Base-by-base conservation (phyloP, 73 alveolate genomes). In the Paraurostyla sp. region DNA sequence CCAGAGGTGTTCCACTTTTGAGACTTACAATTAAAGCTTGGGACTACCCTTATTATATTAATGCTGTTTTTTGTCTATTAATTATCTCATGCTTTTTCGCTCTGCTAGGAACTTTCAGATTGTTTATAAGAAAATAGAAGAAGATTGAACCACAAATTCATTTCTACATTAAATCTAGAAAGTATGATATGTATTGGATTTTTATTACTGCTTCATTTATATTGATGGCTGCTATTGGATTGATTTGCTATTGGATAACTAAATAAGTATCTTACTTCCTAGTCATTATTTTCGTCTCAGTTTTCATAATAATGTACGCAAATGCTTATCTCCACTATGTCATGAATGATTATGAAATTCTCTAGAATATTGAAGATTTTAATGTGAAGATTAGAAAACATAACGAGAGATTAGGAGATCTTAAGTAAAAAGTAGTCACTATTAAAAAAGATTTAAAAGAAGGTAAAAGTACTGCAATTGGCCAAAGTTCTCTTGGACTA, bases 151-250 rank as follows among this genome's bases (percentile, higher is more conserved):
- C 85, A 0, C 49, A 75, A 29, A 82, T 88, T 38, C 76, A 65
- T 82, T 87, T 49, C 81, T 87, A 36, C 71, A 51, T 92, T 48
- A 43, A 62, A 36, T 46, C 30, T 43, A 60, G 80, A 18, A 56
- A 54, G 27, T 29, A 76, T 27, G 96, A 87, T 42, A 42, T 78
- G 49, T 87, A 56, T 80, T 92, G 96, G 96, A 58, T 65, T 35
- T 65, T 50, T 54, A 30, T 75, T 36, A 25, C 69, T 38, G 63
- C 43, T 18, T 20, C 81, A 23, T 65, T 62, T 68, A 51, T 58
- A 1, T 46, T 71, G 6, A 22, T 85, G 29, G 78, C 69, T 7
- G 73, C 82, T 25, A 76, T 60, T 16, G 85, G 90, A 30, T 57
- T 92, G 2, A 87, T 85, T 13, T 27, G 57, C 29, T 87, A 73